Conservation (phyloP, 2,329 filamentous ascomycete genomes). For the Colletotrichum tamarilloi region DNA sequence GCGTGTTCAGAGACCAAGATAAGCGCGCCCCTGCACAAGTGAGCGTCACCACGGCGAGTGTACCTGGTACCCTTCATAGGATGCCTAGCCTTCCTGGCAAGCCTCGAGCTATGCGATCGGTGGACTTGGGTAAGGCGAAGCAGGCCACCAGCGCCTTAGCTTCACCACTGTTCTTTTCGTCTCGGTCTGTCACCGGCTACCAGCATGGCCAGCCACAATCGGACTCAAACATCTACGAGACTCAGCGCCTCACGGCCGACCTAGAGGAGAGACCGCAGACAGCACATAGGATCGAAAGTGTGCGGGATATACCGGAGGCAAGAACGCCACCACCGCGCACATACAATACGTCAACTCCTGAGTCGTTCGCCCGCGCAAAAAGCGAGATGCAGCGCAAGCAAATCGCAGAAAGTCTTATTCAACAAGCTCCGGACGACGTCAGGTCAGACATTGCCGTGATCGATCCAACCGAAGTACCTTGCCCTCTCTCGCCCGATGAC, state of each 20-base stretch:
- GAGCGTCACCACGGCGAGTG: constrained; percentile 70
- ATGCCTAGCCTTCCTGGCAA: constrained; percentile 35
- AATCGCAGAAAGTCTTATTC: constrained; percentile 45
- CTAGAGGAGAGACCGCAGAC: constrained; percentile 60
- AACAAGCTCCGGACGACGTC: constrained; percentile 39
- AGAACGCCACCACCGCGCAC: constrained; percentile 48
- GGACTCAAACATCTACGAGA: constrained; percentile 56
- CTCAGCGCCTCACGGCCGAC: constrained; percentile 46
- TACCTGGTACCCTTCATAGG: constrained; percentile 68
- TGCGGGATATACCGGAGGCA: constrained; percentile 45
- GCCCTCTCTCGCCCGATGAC: constrained; percentile 59
- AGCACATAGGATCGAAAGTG: constrained; percentile 55
- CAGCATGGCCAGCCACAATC: constrained; percentile 57
- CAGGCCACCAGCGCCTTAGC: constrained; percentile 43
- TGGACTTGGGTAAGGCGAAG: constrained; percentile 49
- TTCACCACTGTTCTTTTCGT: constrained; percentile 53
- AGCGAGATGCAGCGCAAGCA: constrained; percentile 46
- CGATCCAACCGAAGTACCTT: constrained; percentile 48
- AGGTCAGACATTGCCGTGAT: constrained; percentile 34
- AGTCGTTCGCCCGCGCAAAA: constrained; percentile 51
- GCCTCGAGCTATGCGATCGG: constrained; percentile 59
- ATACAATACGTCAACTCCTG: constrained; percentile 52
- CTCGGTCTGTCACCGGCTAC: constrained; percentile 51
- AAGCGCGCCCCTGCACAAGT: constrained; percentile 74
- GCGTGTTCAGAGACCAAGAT: constrained; percentile 68